Base-by-base conservation (phyloP, 352 stramenopile genomes). In the Globisporangium emineosum region DNA sequence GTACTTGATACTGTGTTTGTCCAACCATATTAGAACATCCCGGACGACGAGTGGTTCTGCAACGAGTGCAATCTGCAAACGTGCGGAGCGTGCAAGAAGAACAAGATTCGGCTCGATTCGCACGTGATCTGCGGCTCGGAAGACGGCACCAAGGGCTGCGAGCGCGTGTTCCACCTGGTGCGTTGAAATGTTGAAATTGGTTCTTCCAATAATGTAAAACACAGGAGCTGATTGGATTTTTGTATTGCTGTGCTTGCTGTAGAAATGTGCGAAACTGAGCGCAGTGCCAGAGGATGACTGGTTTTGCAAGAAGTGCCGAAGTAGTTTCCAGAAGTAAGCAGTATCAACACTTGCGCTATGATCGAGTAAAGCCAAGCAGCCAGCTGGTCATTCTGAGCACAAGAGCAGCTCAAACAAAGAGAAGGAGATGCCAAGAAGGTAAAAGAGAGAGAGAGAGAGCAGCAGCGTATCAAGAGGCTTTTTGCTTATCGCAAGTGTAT, bases 61-160 rank as follows among this genome's bases (percentile, higher is more conserved):
- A 79, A 90, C 30, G 86, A 96, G 51, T 97, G 89, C 60, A 90
- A 93, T 29, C 59, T 88, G 23, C 87, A 97, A 57, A 87, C 74
- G 17, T 97, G 89, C 61, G 85, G 76, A 0, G 60, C 72, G 6
- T 97, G 89, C 68, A 91, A 93, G 71, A 93, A 93, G 65, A 93
- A 93, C 63, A 86, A 88, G 47, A 93, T 97, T 58, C 84, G 86
- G 2, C 75, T 97, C n/a, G 85, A 97, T 58, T 89, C 88, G 55
- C 88, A 97, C 45, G 88, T 97, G 23, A 96, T 97, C 55, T 97
- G 89, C 60, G 89, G 89, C 21, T 93, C 86, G 3, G 89, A 97
- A 66, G 89, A 96, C 47, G 89, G 87, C 25, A 88, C 84, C 2
- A 89, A 86, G 65, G 89, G 89, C 63, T 97, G 89, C 37, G 89